A percentile compares a stretch with the other conserved stretches of the same genome.
Conservation (phyloP, 2,329 filamentous ascomycete genomes). For the Fusarium globosum region DNA sequence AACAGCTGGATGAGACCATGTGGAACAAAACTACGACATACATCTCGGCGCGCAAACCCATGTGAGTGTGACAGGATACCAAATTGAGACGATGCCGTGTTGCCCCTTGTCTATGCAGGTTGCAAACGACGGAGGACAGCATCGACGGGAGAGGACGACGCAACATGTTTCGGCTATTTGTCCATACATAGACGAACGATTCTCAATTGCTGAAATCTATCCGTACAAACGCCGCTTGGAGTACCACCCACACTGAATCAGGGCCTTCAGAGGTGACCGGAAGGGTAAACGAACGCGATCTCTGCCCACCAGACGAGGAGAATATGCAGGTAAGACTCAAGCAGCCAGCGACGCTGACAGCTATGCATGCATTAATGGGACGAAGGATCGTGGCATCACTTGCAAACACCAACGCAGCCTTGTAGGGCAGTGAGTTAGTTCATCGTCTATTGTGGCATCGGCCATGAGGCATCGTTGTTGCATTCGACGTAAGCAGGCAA, state of each 20-base stretch:
- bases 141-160: slow-evolving; percentile 28
- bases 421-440: slow-evolving; percentile 19
- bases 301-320: slow-evolving; percentile 1
- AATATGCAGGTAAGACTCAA: slow-evolving; percentile 20
- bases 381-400: slow-evolving; percentile 19
- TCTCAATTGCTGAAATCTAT: slow-evolving; percentile 20
- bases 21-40: slow-evolving; percentile 8
- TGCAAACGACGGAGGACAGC: slow-evolving; percentile 26
- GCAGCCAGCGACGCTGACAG: slow-evolving; percentile 13
- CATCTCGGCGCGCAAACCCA: slow-evolving; percentile 22
- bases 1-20: slow-evolving; percentile 1
- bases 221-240: slow-evolving; percentile 13
- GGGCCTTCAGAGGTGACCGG: neutral
- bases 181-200: slow-evolving; percentile 32
- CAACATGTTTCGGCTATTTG: slow-evolving; percentile 39
- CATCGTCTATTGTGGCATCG: slow-evolving; percentile 13
- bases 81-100: slow-evolving; percentile 26
- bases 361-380: slow-evolving; percentile 3
- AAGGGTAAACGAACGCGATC: slow-evolving; percentile 1
- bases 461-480: slow-evolving; percentile 4
- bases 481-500: slow-evolving; percentile 17
- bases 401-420: slow-evolving; percentile 10
- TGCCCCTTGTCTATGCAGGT: slow-evolving; percentile 22
- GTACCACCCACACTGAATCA: slow-evolving; percentile 11
- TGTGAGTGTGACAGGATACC: slow-evolving; percentile 21